These are phyloP conservation scores for Vitis vinifera DNA, from an alignment of 164 flowering plant species.

Conservation along the genomic window DNA sequence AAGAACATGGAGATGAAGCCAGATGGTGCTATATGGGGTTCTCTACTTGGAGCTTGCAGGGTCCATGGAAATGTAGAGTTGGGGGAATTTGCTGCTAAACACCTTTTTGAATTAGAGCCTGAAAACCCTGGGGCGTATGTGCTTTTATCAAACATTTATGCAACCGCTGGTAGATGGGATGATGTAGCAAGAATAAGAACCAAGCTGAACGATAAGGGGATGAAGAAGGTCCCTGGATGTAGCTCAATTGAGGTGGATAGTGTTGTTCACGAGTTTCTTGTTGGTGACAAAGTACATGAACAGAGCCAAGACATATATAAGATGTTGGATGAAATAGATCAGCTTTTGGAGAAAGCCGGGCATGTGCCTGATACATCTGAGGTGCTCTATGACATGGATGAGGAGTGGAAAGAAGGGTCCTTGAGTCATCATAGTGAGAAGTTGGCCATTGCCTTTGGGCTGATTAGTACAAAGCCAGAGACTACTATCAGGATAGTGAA, in stretches of 20 bases:
- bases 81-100: conserved; percentile 44
- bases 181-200: conserved; percentile 61
- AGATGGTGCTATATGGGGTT: conserved; percentile 69
- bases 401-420: conserved; percentile 59
- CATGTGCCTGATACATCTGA: conserved; percentile 62
- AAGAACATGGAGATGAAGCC: conserved; percentile 50
- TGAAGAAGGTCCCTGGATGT: conserved; percentile 67
- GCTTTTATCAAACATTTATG: conserved; percentile 62
- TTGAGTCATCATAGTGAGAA: conserved; percentile 61
- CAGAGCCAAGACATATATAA: conserved; percentile 42
- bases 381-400: conserved; percentile 59
- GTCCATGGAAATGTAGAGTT: conserved; percentile 39
- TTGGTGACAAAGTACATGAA: conserved; percentile 58
- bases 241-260: conserved; percentile 63
- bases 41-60: conserved; percentile 63
- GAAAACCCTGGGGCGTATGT: conserved; percentile 54
- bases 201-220: conserved; percentile 39
- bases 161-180: conserved; percentile 60
- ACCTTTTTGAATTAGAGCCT: conserved; percentile 56
- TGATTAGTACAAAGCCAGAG: conserved; percentile 64
- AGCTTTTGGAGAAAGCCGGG: conserved; percentile 39
- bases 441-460: conserved; percentile 69
- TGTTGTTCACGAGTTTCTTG: conserved; percentile 69
- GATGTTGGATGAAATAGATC: conserved; percentile 60
- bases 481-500: conserved; percentile 58